Conservation (phyloP, 345 rosid species). For the Salix caprea region DNA sequence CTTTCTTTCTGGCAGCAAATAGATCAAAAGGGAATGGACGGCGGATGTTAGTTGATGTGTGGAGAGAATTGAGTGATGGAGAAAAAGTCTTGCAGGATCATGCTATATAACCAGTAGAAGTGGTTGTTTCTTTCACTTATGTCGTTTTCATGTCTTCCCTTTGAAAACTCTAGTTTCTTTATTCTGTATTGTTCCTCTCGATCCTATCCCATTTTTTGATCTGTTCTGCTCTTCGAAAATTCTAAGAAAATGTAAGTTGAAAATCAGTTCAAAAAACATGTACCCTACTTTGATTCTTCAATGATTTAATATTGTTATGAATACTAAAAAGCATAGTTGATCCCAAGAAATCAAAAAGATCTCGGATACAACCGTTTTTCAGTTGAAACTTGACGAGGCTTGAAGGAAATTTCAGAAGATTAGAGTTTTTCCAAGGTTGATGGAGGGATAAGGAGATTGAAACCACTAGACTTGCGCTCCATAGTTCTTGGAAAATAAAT, state of each 20-base stretch:
- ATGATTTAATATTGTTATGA: neutral
- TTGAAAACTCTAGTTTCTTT: neutral
- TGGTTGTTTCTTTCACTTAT: constrained; percentile 27
- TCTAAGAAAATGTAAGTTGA: neutral
- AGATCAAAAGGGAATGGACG: neutral
- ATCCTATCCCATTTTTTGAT: neutral
- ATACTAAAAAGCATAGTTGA: neutral
- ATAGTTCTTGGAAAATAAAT: too few species aligned
- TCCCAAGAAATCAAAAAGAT: neutral
- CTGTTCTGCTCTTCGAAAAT: neutral
- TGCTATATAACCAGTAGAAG: constrained; percentile 9
- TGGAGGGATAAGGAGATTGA: too few species aligned
- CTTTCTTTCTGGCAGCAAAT: constrained; percentile 4
- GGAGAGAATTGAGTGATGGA: neutral
- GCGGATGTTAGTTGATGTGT: constrained; percentile 2
- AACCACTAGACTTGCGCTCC: too few species aligned
- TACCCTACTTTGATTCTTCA: neutral
- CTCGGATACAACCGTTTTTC: neutral
- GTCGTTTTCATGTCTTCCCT: neutral
- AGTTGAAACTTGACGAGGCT: too few species aligned
- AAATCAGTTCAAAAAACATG: neutral
- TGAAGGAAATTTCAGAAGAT: too few species aligned
- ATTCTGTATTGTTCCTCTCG: neutral
- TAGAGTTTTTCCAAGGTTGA: too few species aligned
- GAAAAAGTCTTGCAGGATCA: constrained; percentile 11